A percentile compares a stretch with the other conserved stretches of the same genome.
phyloP scores from a whole-genome alignment of 2,329 filamentous ascomycete species.

The Plenodomus biglobosus region DNA sequence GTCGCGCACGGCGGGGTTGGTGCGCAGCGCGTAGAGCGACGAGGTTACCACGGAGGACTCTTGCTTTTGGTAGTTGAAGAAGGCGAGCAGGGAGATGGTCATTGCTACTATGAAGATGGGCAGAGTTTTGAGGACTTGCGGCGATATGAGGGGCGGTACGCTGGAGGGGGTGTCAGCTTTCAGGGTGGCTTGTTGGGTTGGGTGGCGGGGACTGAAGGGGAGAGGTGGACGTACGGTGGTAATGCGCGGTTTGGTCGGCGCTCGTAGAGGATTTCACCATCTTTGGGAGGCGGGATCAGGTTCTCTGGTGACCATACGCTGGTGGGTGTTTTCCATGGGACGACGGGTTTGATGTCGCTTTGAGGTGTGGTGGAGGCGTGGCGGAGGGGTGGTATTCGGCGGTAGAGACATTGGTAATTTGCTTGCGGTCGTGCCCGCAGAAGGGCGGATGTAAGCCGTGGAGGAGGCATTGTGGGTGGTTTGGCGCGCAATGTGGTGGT shows the following conservation, averaged over 20 bases:
- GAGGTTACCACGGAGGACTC: conserved; percentile 80
- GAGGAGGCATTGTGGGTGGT: conserved; percentile 30
- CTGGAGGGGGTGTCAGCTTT: conserved; percentile 16
- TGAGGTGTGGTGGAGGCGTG: conserved; percentile 25
- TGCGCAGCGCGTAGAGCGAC: conserved; percentile 89
- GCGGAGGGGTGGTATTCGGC: conserved; percentile 21
- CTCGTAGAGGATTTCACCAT: conserved; percentile 39
- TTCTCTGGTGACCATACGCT: conserved; percentile 44
- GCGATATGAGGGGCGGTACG: conserved; percentile 39
- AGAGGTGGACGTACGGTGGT: conserved; percentile 32
- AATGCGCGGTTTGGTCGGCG: conserved; percentile 38
- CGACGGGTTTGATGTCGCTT: conserved; percentile 25
- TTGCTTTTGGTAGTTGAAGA: conserved; percentile 99
- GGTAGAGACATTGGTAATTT: conserved; percentile 24
- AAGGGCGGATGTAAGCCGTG: conserved; percentile 24
- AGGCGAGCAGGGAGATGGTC: conserved; percentile 71
- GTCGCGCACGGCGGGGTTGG: conserved; percentile 71
- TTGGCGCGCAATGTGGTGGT: conserved; percentile 8
- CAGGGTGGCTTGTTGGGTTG: background rate
- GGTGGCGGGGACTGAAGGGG: background rate
- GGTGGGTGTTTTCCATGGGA: conserved; percentile 44
- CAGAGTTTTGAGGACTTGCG: conserved; percentile 59
- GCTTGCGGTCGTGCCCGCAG: conserved; percentile 27
- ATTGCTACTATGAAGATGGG: conserved; percentile 79
- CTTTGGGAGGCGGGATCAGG: conserved; percentile 40